A percentile compares a stretch with the other conserved stretches of the same genome.
These are phyloP conservation scores for Brassica nigra DNA, from an alignment of 345 rosid species.

Conservation along the genomic window DNA sequence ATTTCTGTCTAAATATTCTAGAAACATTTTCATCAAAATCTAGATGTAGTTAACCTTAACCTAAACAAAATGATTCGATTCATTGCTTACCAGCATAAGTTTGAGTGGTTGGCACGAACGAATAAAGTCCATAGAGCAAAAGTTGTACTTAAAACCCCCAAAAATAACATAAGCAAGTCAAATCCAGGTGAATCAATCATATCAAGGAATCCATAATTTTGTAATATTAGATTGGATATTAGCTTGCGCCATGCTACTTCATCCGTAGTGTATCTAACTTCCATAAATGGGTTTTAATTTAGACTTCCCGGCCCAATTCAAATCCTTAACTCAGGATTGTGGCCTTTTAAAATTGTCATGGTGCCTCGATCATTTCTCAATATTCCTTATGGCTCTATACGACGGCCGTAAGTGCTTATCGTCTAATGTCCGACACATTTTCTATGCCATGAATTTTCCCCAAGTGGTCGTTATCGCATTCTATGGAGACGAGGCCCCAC, in stretches of 20 bases:
- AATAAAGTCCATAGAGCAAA: background rate
- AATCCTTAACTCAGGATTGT: background rate
- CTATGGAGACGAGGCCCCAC: slow-evolving; percentile 22
- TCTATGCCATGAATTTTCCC: background rate
- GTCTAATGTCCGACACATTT: slow-evolving; percentile 16
- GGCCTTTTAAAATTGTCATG: background rate
- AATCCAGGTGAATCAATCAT: background rate
- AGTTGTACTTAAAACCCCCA: background rate
- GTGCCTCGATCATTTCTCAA: background rate
- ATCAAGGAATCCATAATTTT: background rate
- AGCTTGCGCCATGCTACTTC: background rate
- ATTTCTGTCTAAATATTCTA: background rate
- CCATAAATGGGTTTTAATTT: slow-evolving; percentile 4
- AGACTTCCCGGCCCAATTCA: slow-evolving; percentile 23
- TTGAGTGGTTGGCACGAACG: background rate
- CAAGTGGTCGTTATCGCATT: slow-evolving; percentile 27
- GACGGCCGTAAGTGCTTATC: background rate
- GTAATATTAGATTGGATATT: background rate
- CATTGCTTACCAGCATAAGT: background rate
- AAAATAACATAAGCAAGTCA: background rate
- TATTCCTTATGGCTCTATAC: background rate
- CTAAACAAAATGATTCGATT: slow-evolving; percentile 8
- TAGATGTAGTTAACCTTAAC: background rate
- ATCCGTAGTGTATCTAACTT: background rate
- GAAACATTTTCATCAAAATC: background rate